phyloP scores from a whole-genome alignment of 1,284 basidiomycete species.

The Cutaneotrichosporon sp. region DNA sequence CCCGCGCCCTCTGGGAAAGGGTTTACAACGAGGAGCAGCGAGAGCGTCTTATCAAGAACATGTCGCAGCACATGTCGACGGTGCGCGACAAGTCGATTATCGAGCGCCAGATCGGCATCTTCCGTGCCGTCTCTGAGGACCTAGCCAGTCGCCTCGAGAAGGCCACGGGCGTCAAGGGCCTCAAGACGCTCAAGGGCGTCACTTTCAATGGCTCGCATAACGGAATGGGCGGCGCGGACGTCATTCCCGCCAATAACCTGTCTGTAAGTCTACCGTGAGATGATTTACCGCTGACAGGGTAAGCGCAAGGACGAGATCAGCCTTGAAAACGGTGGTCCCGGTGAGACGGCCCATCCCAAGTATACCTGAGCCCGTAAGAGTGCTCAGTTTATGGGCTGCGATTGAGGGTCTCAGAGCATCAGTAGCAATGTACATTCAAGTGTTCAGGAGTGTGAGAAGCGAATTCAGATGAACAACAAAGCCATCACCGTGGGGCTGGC shows the following conservation, averaged over 20 bases:
- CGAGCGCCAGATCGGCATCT: constrained; percentile 72
- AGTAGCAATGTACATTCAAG: no score
- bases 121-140: constrained; percentile 70
- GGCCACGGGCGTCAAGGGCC: constrained; percentile 60
- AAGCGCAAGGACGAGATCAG: background rate
- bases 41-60: constrained; percentile 70
- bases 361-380: background rate
- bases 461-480: no score
- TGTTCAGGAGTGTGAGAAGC: no score
- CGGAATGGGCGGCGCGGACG: constrained; percentile 17
- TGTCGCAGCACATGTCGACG: constrained; percentile 68
- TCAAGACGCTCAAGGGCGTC: constrained; percentile 60
- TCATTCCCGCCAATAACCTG: constrained; percentile 10
- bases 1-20: constrained; percentile 71
- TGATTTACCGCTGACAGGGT: background rate
- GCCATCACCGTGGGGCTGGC: no score
- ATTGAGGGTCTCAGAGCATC: no score
- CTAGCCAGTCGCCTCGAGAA: constrained; percentile 72
- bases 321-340: background rate
- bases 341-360: background rate
- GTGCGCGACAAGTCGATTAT: constrained; percentile 67
- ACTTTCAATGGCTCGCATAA: constrained; percentile 57
- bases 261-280: background rate
- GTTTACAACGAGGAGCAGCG: constrained; percentile 71
- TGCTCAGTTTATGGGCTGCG: background rate